Conservation (phyloP, 2,329 filamentous ascomycete species). For the Seiridium unicorne region DNA sequence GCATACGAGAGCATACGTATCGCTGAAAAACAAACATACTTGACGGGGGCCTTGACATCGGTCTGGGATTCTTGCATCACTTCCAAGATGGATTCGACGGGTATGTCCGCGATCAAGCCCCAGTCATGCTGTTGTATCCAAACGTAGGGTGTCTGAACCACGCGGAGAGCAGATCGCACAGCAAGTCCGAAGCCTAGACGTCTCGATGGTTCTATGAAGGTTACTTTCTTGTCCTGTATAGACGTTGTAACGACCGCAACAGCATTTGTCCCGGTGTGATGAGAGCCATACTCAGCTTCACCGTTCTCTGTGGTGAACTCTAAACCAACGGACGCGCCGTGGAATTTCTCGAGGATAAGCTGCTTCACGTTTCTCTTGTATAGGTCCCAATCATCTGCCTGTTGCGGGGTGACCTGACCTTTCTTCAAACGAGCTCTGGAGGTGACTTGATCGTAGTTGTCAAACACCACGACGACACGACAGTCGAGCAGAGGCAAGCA, state of each 20-base stretch:
- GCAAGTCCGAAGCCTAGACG: constrained; percentile 53
- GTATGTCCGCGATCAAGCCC: constrained; percentile 44
- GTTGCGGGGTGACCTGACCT: constrained; percentile 47
- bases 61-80: constrained; percentile 40
- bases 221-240: constrained; percentile 34
- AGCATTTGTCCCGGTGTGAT: constrained; percentile 28
- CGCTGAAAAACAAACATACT: constrained; percentile 53
- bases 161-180: constrained; percentile 49
- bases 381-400: constrained; percentile 36
- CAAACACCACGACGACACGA: constrained; percentile 49
- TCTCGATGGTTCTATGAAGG: constrained; percentile 45
- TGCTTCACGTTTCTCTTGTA: constrained; percentile 49
- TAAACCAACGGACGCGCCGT: background rate
- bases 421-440: constrained; percentile 47
- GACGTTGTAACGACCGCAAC: constrained; percentile 35
- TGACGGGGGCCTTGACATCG: constrained; percentile 35
- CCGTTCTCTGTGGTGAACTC: constrained; percentile 18
- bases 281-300: constrained; percentile 48
- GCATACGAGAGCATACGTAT: constrained; percentile 52
- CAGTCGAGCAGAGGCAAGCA: constrained; percentile 41
- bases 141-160: constrained; percentile 47
- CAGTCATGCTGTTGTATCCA: constrained; percentile 61
- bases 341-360: constrained; percentile 34
- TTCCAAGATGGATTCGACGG: constrained; percentile 39
- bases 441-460: constrained; percentile 48